These are phyloP conservation scores for Metarhizium anisopliae DNA, from an alignment of 2,329 filamentous ascomycete species.

Conservation along the genomic window DNA sequence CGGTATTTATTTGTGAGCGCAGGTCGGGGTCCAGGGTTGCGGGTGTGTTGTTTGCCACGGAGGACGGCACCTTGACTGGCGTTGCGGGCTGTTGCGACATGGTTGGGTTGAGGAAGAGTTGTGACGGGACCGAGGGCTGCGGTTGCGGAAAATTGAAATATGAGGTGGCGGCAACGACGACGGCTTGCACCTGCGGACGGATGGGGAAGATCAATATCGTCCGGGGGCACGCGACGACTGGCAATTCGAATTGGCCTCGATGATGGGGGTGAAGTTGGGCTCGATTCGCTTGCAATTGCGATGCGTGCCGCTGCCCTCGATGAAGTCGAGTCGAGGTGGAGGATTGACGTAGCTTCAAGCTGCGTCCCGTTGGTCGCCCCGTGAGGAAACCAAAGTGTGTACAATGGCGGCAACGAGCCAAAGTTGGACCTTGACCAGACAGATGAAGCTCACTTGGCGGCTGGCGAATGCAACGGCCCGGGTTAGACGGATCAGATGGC, in stretches of 20 bases:
- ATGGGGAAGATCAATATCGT: too few relatives aligned
- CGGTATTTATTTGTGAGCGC: slow-evolving; percentile 52
- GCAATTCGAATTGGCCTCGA: neutral
- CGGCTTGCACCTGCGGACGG: neutral
- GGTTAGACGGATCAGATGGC: too few relatives aligned
- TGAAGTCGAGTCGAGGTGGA: neutral
- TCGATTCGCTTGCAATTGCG: neutral
- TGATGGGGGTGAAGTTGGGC: neutral
- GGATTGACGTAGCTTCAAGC: too few relatives aligned
- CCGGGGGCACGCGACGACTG: too few relatives aligned
- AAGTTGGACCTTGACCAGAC: too few relatives aligned
- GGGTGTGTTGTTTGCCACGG: slow-evolving; percentile 49
- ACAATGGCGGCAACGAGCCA: too few relatives aligned
- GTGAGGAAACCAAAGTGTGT: too few relatives aligned
- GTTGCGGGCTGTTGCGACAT: slow-evolving; percentile 42
- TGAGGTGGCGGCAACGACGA: neutral
- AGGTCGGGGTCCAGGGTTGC: slow-evolving; percentile 54
- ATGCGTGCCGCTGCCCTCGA: neutral
- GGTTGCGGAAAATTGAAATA: neutral
- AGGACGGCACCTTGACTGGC: slow-evolving; percentile 51
- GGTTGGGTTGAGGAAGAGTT: slow-evolving; percentile 6
- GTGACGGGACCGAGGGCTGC: neutral
- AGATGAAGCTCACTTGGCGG: too few relatives aligned
- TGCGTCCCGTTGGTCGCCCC: too few relatives aligned
- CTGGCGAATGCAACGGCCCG: too few relatives aligned